Evolutionary conservation across 2,329 filamentous ascomycete species (phyloP), one percentile per base, ranked within the genome.

Genomic region (Verticillium albo-atrum): DNA sequence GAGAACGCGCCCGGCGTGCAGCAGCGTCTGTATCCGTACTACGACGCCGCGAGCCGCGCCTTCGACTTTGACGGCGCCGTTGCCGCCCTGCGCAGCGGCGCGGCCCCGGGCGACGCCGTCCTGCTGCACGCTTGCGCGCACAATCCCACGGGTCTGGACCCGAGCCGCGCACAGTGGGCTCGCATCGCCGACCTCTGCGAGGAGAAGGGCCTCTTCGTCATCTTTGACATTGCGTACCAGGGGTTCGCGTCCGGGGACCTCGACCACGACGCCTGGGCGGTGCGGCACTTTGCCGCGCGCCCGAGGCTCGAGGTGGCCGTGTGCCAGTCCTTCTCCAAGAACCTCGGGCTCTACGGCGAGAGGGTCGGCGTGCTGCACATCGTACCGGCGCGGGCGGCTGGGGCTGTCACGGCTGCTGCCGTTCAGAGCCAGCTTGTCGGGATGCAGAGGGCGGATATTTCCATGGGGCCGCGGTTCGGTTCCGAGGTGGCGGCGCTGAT

Each of bases 161-260:
- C 66, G 1, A 64, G 61, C 3, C 62, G 59, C 47, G 66, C 66
- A 20, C 69, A 73, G 59, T 73, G 71, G 71, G 54, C 50, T 12
- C 25, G 32, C 1, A 65, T 73, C 27, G 70, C 69, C 12, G 65
- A 67, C 20, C 30, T 70, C 4, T 70, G 64, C 60, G 61, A 68
- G 59, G 58, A 62, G 55, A 67, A 66, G 58, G 51, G 61, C 2
- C 57, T 74, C 3, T 68, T 73, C 35, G 65, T 67, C 15, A 61
- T 74, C 56, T 70, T 73, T 54, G 72, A 73, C 58, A 62, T 57
- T 9, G 72, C 72, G 17, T 74, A 73, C 61, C 71, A 72, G 61
- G 72, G 71, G 4, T 71, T 74, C 59, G 69, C 70, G 3, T 68
- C 70, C 1, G 72, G 72, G 14, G 63, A 70, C 58, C 52, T 67